Conservation (phyloP, 2,329 filamentous ascomycete species). For the Talaromyces albobiverticillius region DNA sequence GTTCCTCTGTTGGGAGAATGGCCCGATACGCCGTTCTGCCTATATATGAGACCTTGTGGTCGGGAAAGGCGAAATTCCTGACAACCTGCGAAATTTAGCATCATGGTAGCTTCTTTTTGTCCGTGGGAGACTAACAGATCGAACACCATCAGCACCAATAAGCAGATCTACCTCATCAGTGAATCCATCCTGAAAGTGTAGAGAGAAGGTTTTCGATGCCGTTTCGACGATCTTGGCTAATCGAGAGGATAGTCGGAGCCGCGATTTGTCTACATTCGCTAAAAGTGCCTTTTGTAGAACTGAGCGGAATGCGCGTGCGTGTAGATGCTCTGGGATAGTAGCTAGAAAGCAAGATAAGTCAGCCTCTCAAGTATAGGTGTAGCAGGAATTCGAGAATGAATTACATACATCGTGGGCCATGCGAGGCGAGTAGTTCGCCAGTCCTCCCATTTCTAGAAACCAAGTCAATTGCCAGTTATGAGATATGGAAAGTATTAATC, state of each 20-base stretch:
- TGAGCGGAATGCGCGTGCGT: constrained; percentile 1
- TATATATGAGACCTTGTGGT: constrained; percentile 4
- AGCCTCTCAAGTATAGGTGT: background rate
- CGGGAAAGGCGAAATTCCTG: constrained; percentile 4
- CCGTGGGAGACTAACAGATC: background rate
- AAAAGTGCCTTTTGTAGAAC: constrained; percentile 5
- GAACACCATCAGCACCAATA: constrained; percentile 6
- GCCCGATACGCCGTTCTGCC: constrained; percentile 3
- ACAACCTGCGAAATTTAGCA: background rate
- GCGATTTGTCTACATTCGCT: background rate
- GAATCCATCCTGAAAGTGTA: constrained; percentile 1
- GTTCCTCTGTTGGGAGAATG: background rate
- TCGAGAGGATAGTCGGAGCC: background rate
- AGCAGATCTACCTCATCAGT: constrained; percentile 4
- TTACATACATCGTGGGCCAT: constrained; percentile 1
- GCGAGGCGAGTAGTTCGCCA: background rate
- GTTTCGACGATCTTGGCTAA: background rate
- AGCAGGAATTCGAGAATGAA: background rate
- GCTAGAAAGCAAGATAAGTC: background rate
- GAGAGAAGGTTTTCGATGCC: background rate
- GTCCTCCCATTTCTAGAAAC: constrained; percentile 5
- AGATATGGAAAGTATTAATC: background rate
- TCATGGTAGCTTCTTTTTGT: too few relatives aligned
- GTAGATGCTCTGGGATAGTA: background rate
- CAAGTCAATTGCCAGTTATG: background rate